phyloP scores from a whole-genome alignment of 805 yeast genomes.

The Ogataea trehalophila region DNA sequence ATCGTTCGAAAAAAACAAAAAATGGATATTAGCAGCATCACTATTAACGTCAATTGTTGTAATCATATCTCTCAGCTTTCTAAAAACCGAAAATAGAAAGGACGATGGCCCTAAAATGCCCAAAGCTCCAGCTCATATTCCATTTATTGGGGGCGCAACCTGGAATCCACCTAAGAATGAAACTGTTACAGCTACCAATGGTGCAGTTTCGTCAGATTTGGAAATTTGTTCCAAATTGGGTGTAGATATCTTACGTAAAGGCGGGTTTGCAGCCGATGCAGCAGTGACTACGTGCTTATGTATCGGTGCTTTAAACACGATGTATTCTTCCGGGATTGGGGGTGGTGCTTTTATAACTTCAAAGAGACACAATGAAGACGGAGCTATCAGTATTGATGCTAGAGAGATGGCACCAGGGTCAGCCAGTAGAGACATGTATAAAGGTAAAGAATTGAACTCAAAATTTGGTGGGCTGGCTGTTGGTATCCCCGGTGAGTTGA shows the following conservation, averaged over 20 bases:
- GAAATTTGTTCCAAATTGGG: constrained; percentile 63
- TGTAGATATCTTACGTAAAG: constrained; percentile 42
- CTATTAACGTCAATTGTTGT: not conserved
- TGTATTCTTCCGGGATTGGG: constrained; percentile 89
- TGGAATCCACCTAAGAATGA: constrained; percentile 37
- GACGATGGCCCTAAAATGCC: constrained; percentile 2
- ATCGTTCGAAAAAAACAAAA: not conserved
- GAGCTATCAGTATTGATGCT: constrained; percentile 68
- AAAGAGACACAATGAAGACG: constrained; percentile 33
- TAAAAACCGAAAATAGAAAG: not conserved
- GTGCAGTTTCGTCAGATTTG: constrained; percentile 67
- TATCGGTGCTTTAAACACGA: constrained; percentile 77
- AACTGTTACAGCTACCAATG: constrained; percentile 38
- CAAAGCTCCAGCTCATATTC: constrained; percentile 26
- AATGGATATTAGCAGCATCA: not conserved
- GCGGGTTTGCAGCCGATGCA: constrained; percentile 91
- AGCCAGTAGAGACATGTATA: constrained; percentile 63
- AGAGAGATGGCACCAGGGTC: constrained; percentile 79
- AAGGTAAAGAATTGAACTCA: constrained; percentile 41
- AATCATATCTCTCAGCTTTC: not conserved
- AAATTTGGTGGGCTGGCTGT: constrained; percentile 83
- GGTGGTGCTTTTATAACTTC: constrained; percentile 82
- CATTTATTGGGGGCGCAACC: constrained; percentile 33
- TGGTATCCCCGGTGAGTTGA: constrained; percentile 88
- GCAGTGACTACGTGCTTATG: constrained; percentile 86